Evolutionary conservation across 345 rosid genomes (phyloP).

Genomic region (Rhizophora apiculata): DNA sequence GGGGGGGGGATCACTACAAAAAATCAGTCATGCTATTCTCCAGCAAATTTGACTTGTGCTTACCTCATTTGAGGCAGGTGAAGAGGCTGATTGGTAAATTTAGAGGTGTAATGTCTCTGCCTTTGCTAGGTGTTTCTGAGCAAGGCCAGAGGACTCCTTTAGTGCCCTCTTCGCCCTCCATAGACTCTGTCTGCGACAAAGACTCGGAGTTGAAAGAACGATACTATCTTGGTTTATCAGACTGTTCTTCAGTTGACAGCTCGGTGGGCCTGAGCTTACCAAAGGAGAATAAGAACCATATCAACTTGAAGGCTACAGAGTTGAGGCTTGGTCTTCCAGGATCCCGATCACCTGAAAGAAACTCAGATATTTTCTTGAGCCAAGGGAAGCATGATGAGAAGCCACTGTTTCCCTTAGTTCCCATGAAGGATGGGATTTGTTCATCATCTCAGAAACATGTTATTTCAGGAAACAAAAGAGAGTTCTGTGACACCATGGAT

Average conservation of each 20-base stretch:
- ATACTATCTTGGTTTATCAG: slow-evolving; percentile 71
- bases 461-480: slow-evolving; percentile 77
- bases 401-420: slow-evolving; percentile 68
- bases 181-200: slow-evolving; percentile 39
- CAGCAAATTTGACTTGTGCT: slow-evolving; percentile 8
- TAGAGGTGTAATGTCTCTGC: slow-evolving; percentile 65
- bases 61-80: slow-evolving; percentile 18
- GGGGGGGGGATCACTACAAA: too few species aligned
- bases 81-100: slow-evolving; percentile 17
- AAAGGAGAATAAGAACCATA: slow-evolving; percentile 46
- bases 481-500: slow-evolving; percentile 72
- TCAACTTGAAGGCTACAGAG: slow-evolving; percentile 81
- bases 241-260: slow-evolving; percentile 77
- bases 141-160: slow-evolving; percentile 46
- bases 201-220: slow-evolving; percentile 54
- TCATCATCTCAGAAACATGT: slow-evolving; percentile 44
- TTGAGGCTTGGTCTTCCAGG: slow-evolving; percentile 86
- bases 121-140: slow-evolving; percentile 52
- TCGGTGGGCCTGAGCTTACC: slow-evolving; percentile 48
- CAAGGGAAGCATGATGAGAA: slow-evolving; percentile 63
- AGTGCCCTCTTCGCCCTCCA: slow-evolving; percentile 44
- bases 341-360: slow-evolving; percentile 67
- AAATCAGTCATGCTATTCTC: too few species aligned
- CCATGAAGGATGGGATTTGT: slow-evolving; percentile 52
- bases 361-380: slow-evolving; percentile 40